Percentiles rank a stretch among this genome's conserved stretches.
These are phyloP conservation scores for Sclerotinia borealis DNA, from an alignment of 2,329 filamentous ascomycete species.

Conservation along the genomic window DNA sequence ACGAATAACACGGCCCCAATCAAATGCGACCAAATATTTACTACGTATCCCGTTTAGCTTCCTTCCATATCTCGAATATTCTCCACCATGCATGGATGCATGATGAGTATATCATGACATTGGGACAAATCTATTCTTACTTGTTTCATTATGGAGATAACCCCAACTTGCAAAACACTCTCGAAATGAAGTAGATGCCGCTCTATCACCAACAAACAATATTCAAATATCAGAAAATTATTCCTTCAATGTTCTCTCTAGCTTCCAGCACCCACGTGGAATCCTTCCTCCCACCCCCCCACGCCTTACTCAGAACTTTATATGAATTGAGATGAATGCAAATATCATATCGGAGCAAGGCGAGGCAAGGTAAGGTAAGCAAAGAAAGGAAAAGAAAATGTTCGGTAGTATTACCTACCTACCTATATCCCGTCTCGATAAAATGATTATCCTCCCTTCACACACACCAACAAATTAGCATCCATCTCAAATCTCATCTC, in stretches of 20 bases:
- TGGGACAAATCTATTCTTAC: conserved; percentile 20
- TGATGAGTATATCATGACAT: not conserved
- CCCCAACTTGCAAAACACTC: conserved; percentile 30
- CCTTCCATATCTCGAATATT: not conserved
- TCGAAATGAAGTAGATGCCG: conserved; percentile 23
- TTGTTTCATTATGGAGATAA: conserved; percentile 35
- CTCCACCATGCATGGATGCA: not conserved
- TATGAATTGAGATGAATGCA: conserved; percentile 5
- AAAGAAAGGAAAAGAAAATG: not conserved
- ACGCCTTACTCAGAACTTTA: conserved; percentile 1
- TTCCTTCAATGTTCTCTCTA: conserved; percentile 11
- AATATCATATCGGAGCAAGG: too few species aligned
- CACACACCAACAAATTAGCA: not conserved
- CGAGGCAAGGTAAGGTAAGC: not conserved
- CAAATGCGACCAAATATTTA: conserved; percentile 44
- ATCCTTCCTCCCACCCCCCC: not conserved
- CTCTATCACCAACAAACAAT: conserved; percentile 11
- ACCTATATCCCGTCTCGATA: conserved; percentile 33
- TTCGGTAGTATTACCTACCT: conserved; percentile 17
- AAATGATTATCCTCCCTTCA: conserved; percentile 34
- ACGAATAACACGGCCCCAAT: conserved; percentile 38
- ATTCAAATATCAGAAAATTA: conserved; percentile 8
- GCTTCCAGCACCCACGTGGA: not conserved
- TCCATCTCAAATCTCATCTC: too few species aligned
- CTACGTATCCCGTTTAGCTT: conserved; percentile 24